Evolutionary conservation across 2,329 filamentous ascomycete species (phyloP).

Genomic region (Aurifilum marmelostoma): DNA sequence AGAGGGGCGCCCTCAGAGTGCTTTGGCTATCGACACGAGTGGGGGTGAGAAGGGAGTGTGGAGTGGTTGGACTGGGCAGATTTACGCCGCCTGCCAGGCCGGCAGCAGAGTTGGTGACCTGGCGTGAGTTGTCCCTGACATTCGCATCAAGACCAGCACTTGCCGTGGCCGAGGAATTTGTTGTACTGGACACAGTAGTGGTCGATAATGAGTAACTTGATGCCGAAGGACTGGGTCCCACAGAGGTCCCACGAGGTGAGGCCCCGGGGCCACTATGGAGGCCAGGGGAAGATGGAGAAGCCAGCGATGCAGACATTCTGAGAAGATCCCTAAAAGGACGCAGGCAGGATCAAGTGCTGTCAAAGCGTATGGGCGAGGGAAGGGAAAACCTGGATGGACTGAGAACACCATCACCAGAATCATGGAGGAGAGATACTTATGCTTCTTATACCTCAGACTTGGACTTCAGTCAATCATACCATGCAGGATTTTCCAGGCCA

Average conservation of each 20-base stretch:
- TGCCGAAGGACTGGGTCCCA: not conserved
- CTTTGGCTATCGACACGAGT: conserved; percentile 1
- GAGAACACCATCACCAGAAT: not conserved
- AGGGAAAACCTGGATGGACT: not conserved
- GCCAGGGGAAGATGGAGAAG: not conserved
- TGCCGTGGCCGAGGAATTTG: not conserved
- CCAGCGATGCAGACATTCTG: conserved; percentile 6
- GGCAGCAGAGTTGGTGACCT: not conserved
- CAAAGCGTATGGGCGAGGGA: not conserved
- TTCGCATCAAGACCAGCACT: not conserved
- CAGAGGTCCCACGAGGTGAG: not conserved
- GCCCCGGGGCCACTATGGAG: not conserved
- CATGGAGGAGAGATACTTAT: not conserved
- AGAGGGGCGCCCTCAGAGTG: not conserved
- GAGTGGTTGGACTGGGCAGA: not conserved
- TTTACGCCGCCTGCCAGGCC: not conserved
- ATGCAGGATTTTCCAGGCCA: not conserved
- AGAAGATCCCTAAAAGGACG: not conserved
- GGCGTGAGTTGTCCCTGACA: not conserved
- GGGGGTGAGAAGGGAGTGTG: not conserved
- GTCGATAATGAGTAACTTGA: not conserved
- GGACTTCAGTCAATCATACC: not conserved
- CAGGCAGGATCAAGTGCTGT: not conserved
- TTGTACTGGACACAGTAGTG: not conserved
- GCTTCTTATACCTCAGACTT: conserved; percentile 3